These are phyloP conservation scores for Amanita subjunquillea DNA, from an alignment of 768 basidiomycete genomes.

Conservation along the genomic window DNA sequence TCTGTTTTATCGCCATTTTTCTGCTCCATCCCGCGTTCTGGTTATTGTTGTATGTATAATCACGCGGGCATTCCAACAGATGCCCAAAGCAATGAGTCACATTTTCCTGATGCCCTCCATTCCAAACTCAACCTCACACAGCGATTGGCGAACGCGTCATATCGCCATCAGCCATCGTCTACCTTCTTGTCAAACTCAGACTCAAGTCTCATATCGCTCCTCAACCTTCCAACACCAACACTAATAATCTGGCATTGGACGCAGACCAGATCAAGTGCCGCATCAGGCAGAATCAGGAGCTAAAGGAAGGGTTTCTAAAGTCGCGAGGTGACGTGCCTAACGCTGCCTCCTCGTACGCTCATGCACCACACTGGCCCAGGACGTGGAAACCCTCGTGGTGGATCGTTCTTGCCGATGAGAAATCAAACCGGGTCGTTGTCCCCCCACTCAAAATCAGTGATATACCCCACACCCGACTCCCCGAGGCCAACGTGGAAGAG, in stretches of 20 bases:
- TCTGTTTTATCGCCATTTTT: too few relatives aligned
- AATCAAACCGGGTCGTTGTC: too few relatives aligned
- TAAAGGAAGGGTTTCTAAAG: constrained; percentile 64
- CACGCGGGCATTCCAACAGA: too few relatives aligned
- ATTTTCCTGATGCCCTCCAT: too few relatives aligned
- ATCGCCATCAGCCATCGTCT: constrained; percentile 82
- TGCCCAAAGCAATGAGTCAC: too few relatives aligned
- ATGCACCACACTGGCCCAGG: constrained; percentile 88
- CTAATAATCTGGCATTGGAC: too few relatives aligned
- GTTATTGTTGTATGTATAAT: too few relatives aligned
- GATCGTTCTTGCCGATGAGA: constrained; percentile 83
- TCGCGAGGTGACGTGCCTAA: constrained; percentile 36
- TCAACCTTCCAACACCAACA: too few relatives aligned
- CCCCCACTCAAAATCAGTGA: constrained; percentile 73
- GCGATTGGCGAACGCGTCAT: constrained; percentile 88
- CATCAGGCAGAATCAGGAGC: constrained; percentile 44
- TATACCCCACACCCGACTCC: constrained; percentile 51
- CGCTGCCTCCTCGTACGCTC: constrained; percentile 42
- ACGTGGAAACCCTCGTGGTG: constrained; percentile 90
- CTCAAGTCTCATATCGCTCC: constrained; percentile 45
- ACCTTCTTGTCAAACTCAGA: constrained; percentile 76
- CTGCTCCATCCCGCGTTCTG: too few relatives aligned
- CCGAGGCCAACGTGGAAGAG: constrained; percentile 11
- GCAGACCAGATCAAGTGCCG: too few relatives aligned
- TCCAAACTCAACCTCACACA: constrained; percentile 15